These are phyloP conservation scores for Gamarada debralockiae DNA, from an alignment of 495 filamentous ascomycete species.

Conservation along the genomic window DNA sequence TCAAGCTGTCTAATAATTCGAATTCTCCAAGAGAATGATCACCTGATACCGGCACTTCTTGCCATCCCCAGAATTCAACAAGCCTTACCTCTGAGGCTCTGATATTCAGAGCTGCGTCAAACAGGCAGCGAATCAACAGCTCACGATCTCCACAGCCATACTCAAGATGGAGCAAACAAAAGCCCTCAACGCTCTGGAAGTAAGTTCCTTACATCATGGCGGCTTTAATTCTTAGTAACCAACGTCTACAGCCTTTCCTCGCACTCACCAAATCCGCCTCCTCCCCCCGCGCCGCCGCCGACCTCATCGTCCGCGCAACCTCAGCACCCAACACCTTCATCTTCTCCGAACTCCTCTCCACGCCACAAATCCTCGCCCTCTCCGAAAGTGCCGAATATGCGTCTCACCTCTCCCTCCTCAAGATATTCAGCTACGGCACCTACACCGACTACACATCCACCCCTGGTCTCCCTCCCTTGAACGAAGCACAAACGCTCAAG, in stretches of 20 bases:
- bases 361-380: constrained; percentile 76
- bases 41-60: too few species aligned
- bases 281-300: constrained; percentile 77
- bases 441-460: constrained; percentile 63
- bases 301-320: constrained; percentile 84
- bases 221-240: constrained; percentile 8
- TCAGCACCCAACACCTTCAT: constrained; percentile 84
- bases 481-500: constrained; percentile 70
- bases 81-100: too few species aligned
- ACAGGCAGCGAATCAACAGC: constrained; percentile 22
- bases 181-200: constrained; percentile 76
- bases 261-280: constrained; percentile 81
- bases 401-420: constrained; percentile 69
- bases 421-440: constrained; percentile 93
- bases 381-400: constrained; percentile 39
- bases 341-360: constrained; percentile 88
- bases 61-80: too few species aligned
- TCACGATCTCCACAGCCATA: background rate
- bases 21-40: too few species aligned
- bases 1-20: too few species aligned
- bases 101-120: background rate
- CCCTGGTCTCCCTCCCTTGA: constrained; percentile 65
- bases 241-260: constrained; percentile 65
- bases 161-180: constrained; percentile 75
- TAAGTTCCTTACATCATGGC: constrained; percentile 19